Evolutionary conservation across 208 protist genomes (phyloP).

Genomic region (Leishmania aethiopica): DNA sequence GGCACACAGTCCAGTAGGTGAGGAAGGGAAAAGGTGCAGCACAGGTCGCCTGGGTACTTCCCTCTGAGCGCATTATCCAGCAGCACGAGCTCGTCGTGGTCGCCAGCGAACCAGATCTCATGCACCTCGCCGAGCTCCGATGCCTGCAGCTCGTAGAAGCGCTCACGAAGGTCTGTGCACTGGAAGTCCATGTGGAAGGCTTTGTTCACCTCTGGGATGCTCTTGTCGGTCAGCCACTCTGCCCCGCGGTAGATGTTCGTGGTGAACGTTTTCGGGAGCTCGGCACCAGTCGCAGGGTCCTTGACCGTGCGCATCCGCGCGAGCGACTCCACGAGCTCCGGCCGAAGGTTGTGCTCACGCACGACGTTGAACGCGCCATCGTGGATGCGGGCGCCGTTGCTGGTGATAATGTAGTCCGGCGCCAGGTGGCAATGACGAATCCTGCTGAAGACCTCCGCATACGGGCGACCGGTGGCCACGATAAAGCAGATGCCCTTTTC

Average conservation of each 20-base stretch:
- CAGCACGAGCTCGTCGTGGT: conserved; percentile 11
- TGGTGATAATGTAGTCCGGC: conserved; percentile 53
- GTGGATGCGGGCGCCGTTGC: conserved; percentile 52
- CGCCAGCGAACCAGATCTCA: conserved; percentile 31
- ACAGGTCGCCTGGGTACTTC: conserved; percentile 15
- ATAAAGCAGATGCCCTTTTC: conserved; percentile 38
- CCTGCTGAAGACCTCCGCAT: conserved; percentile 29
- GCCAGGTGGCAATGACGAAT: conserved; percentile 23
- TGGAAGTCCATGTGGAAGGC: conserved; percentile 42
- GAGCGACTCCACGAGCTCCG: conserved; percentile 36
- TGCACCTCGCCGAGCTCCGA: conserved; percentile 32
- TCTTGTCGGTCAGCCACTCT: conserved; percentile 57
- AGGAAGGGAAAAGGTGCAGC: conserved; percentile 35
- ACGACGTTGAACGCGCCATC: conserved; percentile 37
- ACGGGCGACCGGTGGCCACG: conserved; percentile 47
- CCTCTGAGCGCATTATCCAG: conserved; percentile 22
- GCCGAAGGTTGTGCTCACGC: conserved; percentile 41
- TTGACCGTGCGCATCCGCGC: conserved; percentile 12
- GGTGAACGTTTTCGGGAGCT: conserved; percentile 35
- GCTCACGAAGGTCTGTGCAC: conserved; percentile 9
- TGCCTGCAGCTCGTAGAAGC: conserved; percentile 22
- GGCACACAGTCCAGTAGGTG: conserved; percentile 42
- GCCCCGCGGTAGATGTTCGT: conserved; percentile 58
- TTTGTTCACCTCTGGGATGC: conserved; percentile 20
- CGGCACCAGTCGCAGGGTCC: neutral